phyloP scores from a whole-genome alignment of 805 yeast genomes.

The Myxozyma geophila region DNA sequence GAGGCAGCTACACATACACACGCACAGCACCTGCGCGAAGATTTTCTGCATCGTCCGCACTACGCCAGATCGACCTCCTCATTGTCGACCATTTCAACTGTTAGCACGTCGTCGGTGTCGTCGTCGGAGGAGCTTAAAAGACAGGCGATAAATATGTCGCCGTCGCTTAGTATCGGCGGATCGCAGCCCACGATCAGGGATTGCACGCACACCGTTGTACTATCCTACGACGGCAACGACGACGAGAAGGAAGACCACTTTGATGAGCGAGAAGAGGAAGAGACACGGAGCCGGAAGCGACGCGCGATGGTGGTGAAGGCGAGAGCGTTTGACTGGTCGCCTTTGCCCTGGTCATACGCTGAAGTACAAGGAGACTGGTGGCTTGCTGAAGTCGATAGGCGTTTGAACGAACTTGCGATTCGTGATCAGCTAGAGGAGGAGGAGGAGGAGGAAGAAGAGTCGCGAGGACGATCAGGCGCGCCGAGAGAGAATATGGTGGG shows the following conservation, averaged over 20 bases:
- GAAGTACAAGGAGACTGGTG: slow-evolving; percentile 20
- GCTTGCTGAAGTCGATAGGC: slow-evolving; percentile 13
- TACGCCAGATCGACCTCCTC: slow-evolving; percentile 9
- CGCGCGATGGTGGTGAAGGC: slow-evolving; percentile 5
- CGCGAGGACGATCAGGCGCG: background rate
- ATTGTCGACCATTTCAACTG: slow-evolving; percentile 5
- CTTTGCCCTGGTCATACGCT: slow-evolving; percentile 23
- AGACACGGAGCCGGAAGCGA: background rate
- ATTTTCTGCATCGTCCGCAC: background rate
- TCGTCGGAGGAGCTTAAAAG: background rate
- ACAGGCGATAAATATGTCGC: slow-evolving; percentile 2
- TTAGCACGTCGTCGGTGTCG: background rate
- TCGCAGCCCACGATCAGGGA: background rate
- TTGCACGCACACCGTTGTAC: slow-evolving; percentile 1
- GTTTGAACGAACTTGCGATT: background rate
- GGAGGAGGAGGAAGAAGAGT: background rate
- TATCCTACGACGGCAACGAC: background rate
- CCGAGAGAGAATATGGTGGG: background rate
- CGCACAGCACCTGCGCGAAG: background rate
- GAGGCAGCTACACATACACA: background rate
- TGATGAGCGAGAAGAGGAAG: background rate
- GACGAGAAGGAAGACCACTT: background rate
- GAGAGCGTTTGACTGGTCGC: slow-evolving; percentile 25
- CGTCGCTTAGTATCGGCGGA: slow-evolving; percentile 5
- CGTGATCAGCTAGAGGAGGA: background rate